A percentile compares a stretch with the other conserved stretches of the same genome.
Evolutionary conservation across 306 rosid genomes (phyloP).

Genomic region (Medicago ruthenica): DNA sequence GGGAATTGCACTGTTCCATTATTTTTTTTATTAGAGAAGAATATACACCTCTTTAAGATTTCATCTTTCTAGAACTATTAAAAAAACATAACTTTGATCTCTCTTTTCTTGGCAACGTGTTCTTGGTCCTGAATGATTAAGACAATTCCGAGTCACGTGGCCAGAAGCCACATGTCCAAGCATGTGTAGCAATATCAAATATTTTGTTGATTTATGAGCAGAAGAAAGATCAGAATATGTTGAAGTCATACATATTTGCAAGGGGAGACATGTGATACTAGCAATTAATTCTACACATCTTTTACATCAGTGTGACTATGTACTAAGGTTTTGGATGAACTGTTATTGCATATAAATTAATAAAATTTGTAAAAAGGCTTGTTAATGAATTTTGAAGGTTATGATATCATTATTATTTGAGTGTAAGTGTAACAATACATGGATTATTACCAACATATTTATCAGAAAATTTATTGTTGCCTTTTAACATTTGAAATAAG

Average conservation of each 20-base stretch:
- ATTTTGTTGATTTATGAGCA: constrained; percentile 17
- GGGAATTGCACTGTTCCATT: not conserved
- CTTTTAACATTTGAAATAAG: constrained; percentile 1
- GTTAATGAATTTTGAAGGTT: constrained; percentile 31
- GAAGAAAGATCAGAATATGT: not conserved
- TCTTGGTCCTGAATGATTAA: constrained; percentile 25
- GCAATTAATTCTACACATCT: not conserved
- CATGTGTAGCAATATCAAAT: constrained; percentile 11
- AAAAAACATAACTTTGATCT: constrained; percentile 14
- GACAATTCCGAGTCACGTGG: not conserved
- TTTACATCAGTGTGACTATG: constrained; percentile 23
- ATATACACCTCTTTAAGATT: not conserved
- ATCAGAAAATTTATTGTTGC: not conserved
- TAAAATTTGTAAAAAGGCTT: constrained; percentile 4
- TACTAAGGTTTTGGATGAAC: constrained; percentile 11
- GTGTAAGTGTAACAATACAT: constrained; percentile 15
- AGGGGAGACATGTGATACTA: constrained; percentile 8
- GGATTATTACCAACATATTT: constrained; percentile 17
- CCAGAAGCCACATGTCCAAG: constrained; percentile 13
- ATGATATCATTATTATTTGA: constrained; percentile 28
- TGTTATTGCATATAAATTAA: constrained; percentile 13
- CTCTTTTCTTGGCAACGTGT: constrained; percentile 29
- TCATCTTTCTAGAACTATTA: not conserved
- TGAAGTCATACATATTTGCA: constrained; percentile 8
- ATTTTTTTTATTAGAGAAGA: not conserved